Percentiles rank a stretch among this genome's conserved stretches.
Conservation (phyloP, 1,284 basidiomycete genomes). For the Ganoderma meredithae region DNA sequence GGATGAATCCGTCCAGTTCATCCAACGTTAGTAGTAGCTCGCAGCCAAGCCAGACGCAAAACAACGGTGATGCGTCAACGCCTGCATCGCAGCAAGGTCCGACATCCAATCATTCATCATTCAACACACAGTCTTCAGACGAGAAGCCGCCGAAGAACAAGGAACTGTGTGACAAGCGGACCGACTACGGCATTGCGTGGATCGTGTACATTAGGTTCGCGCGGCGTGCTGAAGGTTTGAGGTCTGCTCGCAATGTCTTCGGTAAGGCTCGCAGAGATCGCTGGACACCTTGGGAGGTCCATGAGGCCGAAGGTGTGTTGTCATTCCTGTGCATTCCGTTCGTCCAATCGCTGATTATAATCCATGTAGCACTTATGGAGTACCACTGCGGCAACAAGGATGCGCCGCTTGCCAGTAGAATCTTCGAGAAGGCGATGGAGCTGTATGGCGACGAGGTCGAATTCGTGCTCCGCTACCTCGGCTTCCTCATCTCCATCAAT, state of each 20-base stretch:
- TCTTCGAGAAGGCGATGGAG: slow-evolving; percentile 96
- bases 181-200: slow-evolving; percentile 74
- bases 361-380: slow-evolving; percentile 84
- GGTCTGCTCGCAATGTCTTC: slow-evolving; percentile 83
- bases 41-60: slow-evolving; percentile 23
- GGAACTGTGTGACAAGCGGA: slow-evolving; percentile 67
- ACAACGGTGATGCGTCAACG: neutral
- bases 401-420: slow-evolving; percentile 84
- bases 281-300: slow-evolving; percentile 92
- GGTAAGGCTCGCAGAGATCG: slow-evolving; percentile 86
- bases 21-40: slow-evolving; percentile 43
- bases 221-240: slow-evolving; percentile 84
- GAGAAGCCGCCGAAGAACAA: slow-evolving; percentile 56
- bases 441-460: slow-evolving; percentile 85
- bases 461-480: slow-evolving; percentile 89
- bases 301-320: slow-evolving; percentile 85
- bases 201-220: slow-evolving; percentile 95
- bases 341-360: slow-evolving; percentile 10
- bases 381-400: slow-evolving; percentile 91
- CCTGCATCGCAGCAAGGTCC: slow-evolving; percentile 17
- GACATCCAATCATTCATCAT: slow-evolving; percentile 46
- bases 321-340: slow-evolving; percentile 4
- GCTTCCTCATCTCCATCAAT: slow-evolving; percentile 94
- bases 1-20: slow-evolving; percentile 52
- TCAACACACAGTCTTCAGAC: slow-evolving; percentile 49